Percentiles rank a stretch among this genome's conserved stretches.
Evolutionary conservation across 352 stramenopile genomes (phyloP).

Genomic region (Globisporangium nodosum): DNA sequence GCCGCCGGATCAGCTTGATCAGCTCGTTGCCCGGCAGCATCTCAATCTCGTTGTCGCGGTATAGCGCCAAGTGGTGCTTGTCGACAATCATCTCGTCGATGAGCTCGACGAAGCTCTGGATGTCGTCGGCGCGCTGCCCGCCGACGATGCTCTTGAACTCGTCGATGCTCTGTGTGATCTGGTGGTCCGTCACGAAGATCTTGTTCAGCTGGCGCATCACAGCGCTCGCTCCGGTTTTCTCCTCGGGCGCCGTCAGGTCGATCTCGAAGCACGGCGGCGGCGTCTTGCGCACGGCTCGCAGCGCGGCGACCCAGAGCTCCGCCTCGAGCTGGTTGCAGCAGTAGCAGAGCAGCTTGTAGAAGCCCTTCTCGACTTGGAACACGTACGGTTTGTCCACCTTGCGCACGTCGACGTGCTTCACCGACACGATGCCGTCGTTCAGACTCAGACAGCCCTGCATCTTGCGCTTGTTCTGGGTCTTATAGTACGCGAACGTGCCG

Average conservation of each 20-base stretch:
- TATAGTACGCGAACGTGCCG: slow-evolving; percentile 82
- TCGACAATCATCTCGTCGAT: slow-evolving; percentile 72
- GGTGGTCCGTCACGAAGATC: slow-evolving; percentile 67
- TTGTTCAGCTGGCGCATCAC: slow-evolving; percentile 72
- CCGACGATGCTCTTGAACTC: slow-evolving; percentile 47
- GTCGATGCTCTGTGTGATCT: slow-evolving; percentile 41
- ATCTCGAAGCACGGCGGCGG: slow-evolving; percentile 54
- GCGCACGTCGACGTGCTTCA: slow-evolving; percentile 76
- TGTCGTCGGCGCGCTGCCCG: slow-evolving; percentile 38
- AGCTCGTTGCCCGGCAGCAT: slow-evolving; percentile 70
- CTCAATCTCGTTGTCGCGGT: slow-evolving; percentile 53
- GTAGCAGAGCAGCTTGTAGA: slow-evolving; percentile 77
- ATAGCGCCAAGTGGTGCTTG: slow-evolving; percentile 51
- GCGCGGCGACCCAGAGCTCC: slow-evolving; percentile 71
- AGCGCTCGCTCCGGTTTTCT: slow-evolving; percentile 42
- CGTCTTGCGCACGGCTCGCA: slow-evolving; percentile 42
- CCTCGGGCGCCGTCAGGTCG: slow-evolving; percentile 50
- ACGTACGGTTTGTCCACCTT: slow-evolving; percentile 62
- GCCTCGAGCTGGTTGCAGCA: slow-evolving; percentile 74
- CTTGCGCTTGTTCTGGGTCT: slow-evolving; percentile 62
- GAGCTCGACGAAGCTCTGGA: slow-evolving; percentile 56
- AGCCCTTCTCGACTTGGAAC: slow-evolving; percentile 83
- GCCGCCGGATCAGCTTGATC: slow-evolving; percentile 61
- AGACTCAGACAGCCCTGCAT: slow-evolving; percentile 81
- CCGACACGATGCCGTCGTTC: slow-evolving; percentile 77